These are phyloP conservation scores for Yamadazyma philogaea DNA, from an alignment of 805 yeast genomes.

Conservation along the genomic window DNA sequence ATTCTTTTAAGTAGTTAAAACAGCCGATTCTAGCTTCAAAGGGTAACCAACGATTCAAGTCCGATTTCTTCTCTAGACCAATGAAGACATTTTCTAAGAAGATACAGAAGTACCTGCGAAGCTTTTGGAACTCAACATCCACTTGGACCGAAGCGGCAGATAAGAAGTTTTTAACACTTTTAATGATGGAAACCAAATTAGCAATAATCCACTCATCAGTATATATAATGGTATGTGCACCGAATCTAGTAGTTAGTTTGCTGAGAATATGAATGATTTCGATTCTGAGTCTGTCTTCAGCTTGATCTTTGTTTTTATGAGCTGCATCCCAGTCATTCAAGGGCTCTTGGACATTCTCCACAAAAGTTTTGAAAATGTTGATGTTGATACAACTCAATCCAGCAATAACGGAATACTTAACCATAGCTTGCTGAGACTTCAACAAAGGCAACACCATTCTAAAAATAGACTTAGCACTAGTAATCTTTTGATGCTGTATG, in stretches of 20 bases:
- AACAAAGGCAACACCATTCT: constrained; percentile 81
- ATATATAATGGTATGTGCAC: constrained; percentile 45
- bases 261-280: constrained; percentile 76
- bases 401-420: constrained; percentile 82
- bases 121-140: constrained; percentile 67
- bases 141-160: constrained; percentile 56
- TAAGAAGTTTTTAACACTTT: constrained; percentile 58
- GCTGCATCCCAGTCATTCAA: constrained; percentile 43
- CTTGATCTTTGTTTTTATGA: constrained; percentile 27
- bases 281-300: constrained; percentile 53
- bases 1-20: constrained; percentile 78
- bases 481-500: constrained; percentile 87
- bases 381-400: constrained; percentile 89
- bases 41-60: constrained; percentile 59
- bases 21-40: constrained; percentile 83
- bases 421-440: constrained; percentile 61
- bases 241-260: constrained; percentile 63
- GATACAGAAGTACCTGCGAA: constrained; percentile 81
- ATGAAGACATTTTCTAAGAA: constrained; percentile 70
- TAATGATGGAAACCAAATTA: constrained; percentile 59
- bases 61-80: constrained; percentile 46
- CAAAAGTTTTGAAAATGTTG: constrained; percentile 77
- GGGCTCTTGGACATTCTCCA: constrained; percentile 69
- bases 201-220: constrained; percentile 68
- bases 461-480: constrained; percentile 88